Evolutionary conservation across 1,139 yeast genomes (phyloP).

Genomic region (Casaregolazyma suthepensis): DNA sequence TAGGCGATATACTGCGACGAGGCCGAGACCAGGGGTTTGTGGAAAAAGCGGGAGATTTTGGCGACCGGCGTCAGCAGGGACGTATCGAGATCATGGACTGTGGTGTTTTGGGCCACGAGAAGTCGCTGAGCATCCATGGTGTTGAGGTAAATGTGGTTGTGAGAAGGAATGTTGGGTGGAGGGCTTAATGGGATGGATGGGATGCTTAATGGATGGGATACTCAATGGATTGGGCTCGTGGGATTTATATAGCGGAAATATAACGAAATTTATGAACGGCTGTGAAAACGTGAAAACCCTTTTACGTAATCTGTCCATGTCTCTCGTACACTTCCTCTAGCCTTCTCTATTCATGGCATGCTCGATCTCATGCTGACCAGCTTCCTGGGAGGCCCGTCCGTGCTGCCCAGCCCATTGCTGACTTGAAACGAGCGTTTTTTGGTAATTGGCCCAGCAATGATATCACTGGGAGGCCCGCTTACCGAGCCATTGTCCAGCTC

Average conservation of each 20-base stretch:
- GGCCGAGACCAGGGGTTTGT: constrained; percentile 23
- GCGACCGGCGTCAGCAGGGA: constrained; percentile 9
- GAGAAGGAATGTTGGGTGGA: neutral
- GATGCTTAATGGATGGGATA: neutral
- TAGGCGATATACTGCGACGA: constrained; percentile 29
- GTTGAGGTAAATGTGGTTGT: neutral
- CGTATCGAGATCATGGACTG: neutral
- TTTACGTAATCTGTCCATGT: too few species aligned
- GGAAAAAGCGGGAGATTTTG: constrained; percentile 8
- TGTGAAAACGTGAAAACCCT: too few species aligned
- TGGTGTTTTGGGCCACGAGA: neutral
- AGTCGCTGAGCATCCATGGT: neutral
- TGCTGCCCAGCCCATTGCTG: constrained; percentile 1
- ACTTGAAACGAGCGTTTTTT: constrained; percentile 7
- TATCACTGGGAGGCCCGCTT: constrained; percentile 3
- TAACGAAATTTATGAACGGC: too few species aligned
- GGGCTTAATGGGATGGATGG: neutral
- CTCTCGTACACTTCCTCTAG: too few species aligned
- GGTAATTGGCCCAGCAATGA: neutral
- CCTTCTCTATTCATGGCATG: too few species aligned
- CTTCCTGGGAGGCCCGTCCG: constrained; percentile 9
- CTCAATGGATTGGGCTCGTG: neutral
- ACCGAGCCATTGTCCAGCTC: neutral
- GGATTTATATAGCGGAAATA: too few species aligned
- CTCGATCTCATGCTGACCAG: constrained; percentile 1